Evolutionary conservation across 2,329 filamentous ascomycete genomes (phyloP), one percentile per base, ranked within the genome.

Genomic region (Periconia digitata): DNA sequence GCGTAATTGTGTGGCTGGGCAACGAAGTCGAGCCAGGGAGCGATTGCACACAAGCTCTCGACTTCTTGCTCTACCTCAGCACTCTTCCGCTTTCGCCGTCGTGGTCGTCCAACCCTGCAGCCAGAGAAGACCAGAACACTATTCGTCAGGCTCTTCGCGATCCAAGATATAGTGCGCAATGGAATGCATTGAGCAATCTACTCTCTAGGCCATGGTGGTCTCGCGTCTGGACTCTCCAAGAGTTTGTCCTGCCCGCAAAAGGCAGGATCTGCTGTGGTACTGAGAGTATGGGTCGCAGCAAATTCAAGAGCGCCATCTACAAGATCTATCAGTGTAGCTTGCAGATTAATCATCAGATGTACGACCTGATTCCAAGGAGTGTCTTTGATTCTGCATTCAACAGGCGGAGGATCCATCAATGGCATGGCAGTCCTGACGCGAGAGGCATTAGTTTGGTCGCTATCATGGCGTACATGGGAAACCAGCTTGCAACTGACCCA

Each of bases 371-470:
- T 1, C 63, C 60, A 10, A 47, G 64, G 1, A 49, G 51, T 6
- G 46, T 53, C 2, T 67, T 67, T 24, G 62, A 64, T 40, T 55
- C 59, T 8, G 60, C 64, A 1, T 67, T 64, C 49, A 67, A 66
- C 24, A 54, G 63, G 12, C 50, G 64, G 17, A 51, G 63, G 17
- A 62, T 67, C 0, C 64, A 64, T 32, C 63, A 67, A 41, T 60
- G 58, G 54, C 51, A 61, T 29, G 54, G 50, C 0, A 53, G 55
- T 15, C 50, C 48, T 1, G 43, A 49, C 2, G 52, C 55, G 1
- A 37, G 47, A 15, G 56, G 59, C 6, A 64, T 65, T 21, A 54
- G 53, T 6, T 44, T 68, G 3, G 54, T 66, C 3, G 59, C 64
- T 2, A 59, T 61, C 15, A 51, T 67, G 48, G 64, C 63, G 10